Evolutionary conservation across 495 filamentous ascomycete species (phyloP).

Genomic region (Pseudoneurospora amorphoporcata): DNA sequence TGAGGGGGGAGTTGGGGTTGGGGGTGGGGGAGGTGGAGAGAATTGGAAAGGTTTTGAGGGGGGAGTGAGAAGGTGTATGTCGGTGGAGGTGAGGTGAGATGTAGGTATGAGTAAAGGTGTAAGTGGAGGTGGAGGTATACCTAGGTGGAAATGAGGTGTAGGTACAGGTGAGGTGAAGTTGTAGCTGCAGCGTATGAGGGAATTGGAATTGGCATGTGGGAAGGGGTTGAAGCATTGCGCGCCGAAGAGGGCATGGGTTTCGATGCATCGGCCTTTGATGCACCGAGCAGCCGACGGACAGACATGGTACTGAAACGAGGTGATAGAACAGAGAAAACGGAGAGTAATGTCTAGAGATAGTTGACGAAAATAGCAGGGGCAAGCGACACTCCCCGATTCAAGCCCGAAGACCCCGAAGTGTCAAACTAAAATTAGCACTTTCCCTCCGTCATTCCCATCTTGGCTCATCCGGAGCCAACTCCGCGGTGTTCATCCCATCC

Average conservation of each 20-base stretch:
- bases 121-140: not conserved
- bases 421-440: not conserved
- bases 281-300: not conserved
- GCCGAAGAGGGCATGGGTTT: not conserved
- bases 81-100: not conserved
- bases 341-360: not conserved
- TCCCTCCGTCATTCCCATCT: not conserved
- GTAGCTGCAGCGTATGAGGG: not conserved
- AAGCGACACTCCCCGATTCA: not conserved
- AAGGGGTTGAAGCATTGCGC: not conserved
- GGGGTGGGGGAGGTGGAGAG: slow-evolving; percentile 27
- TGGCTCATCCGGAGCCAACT: not conserved
- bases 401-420: not conserved
- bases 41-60: slow-evolving; percentile 30
- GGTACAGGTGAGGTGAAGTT: not conserved
- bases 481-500: not conserved
- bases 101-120: not conserved
- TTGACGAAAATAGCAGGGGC: not conserved
- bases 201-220: not conserved
- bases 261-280: not conserved
- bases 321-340: not conserved
- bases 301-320: not conserved
- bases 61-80: not conserved
- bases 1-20: slow-evolving; percentile 29
- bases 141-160: not conserved